Percentiles rank a stretch among this genome's conserved stretches.
Evolutionary conservation across 2,329 filamentous ascomycete genomes (phyloP).

Genomic region (Claviceps humidiphila): DNA sequence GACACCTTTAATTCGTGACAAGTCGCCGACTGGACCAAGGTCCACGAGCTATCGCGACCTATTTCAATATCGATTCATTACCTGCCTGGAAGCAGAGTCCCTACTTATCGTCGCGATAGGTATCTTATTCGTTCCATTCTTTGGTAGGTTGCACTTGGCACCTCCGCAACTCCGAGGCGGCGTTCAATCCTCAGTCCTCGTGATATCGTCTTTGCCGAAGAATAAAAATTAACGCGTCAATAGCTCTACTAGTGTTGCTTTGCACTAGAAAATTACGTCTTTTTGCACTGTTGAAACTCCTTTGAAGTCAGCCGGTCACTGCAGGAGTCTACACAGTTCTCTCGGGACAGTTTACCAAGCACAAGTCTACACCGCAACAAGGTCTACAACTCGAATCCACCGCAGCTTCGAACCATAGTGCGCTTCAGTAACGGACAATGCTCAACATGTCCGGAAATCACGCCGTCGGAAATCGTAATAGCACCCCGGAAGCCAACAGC

Average conservation of each 20-base stretch:
- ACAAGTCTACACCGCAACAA: background rate
- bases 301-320: slow-evolving; percentile 76
- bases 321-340: slow-evolving; percentile 46
- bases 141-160: slow-evolving; percentile 12
- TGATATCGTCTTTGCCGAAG: background rate
- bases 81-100: slow-evolving; percentile 27
- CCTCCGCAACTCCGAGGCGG: background rate
- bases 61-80: slow-evolving; percentile 8
- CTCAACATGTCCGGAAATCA: slow-evolving; percentile 56
- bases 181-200: background rate
- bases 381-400: background rate
- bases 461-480: slow-evolving; percentile 78
- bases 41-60: slow-evolving; percentile 1
- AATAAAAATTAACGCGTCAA: background rate
- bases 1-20: background rate
- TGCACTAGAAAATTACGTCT: slow-evolving; percentile 7
- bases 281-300: slow-evolving; percentile 32
- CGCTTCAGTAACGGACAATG: slow-evolving; percentile 23
- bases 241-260: slow-evolving; percentile 8
- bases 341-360: slow-evolving; percentile 12
- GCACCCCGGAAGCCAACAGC: slow-evolving; percentile 82
- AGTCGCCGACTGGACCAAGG: slow-evolving; percentile 1
- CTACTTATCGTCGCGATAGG: slow-evolving; percentile 16
- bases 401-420: background rate
- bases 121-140: slow-evolving; percentile 6